These are phyloP conservation scores for Gymnopilus junonius DNA, from an alignment of 768 basidiomycete genomes.

Conservation along the genomic window DNA sequence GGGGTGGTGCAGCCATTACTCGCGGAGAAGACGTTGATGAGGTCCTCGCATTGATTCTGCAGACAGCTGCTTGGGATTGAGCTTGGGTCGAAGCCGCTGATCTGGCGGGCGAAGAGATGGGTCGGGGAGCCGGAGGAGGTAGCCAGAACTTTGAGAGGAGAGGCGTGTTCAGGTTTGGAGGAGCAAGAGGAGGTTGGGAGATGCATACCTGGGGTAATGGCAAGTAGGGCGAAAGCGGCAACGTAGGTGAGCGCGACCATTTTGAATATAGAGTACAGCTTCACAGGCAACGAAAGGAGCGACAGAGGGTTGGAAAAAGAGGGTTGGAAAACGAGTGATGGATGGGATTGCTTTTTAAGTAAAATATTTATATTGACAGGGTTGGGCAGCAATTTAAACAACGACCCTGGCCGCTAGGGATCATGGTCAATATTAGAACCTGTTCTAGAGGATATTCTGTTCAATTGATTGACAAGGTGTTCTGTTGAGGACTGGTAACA, in stretches of 20 bases:
- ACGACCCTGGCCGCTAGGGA: background rate
- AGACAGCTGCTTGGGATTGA: conserved; percentile 15
- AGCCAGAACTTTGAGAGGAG: background rate
- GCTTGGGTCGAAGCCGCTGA: conserved; percentile 15
- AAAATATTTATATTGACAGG: background rate
- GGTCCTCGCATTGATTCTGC: conserved; percentile 3
- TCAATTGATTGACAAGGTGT: background rate
- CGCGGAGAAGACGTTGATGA: conserved; percentile 2
- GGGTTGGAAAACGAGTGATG: background rate
- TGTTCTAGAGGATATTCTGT: background rate
- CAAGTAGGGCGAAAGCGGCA: background rate
- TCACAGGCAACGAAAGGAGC: background rate
- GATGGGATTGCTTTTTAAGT: background rate
- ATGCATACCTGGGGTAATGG: conserved; percentile 1
- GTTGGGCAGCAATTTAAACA: background rate
- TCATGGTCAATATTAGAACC: background rate
- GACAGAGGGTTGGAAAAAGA: background rate
- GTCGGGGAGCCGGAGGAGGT: background rate
- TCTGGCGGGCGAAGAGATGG: conserved; percentile 11
- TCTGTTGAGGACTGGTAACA: background rate
- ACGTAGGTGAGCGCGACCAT: conserved; percentile 10
- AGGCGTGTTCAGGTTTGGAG: too few relatives aligned
- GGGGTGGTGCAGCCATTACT: conserved; percentile 10
- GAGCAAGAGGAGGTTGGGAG: background rate
- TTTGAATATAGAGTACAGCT: background rate